Conservation (phyloP, 495 filamentous ascomycete genomes). For the Lepidopterella palustris region DNA sequence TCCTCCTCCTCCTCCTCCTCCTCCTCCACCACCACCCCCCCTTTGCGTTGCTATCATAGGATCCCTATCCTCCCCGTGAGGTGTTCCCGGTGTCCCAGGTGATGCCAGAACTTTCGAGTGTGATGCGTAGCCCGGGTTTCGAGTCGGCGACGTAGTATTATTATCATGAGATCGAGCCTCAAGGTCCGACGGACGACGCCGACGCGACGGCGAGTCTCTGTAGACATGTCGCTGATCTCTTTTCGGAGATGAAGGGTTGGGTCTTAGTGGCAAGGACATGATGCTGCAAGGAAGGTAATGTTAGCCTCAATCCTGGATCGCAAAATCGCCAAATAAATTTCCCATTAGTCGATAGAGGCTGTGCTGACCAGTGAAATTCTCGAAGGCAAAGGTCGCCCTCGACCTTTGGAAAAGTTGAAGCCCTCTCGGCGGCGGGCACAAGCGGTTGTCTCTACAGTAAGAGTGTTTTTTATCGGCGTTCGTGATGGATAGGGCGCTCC, state of each 20-base stretch:
- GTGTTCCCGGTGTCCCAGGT: slow-evolving; percentile 24
- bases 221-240: slow-evolving; percentile 42
- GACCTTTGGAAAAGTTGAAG: background rate
- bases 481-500: background rate
- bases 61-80: slow-evolving; percentile 28
- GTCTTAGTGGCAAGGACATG: slow-evolving; percentile 32
- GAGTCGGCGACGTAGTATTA: slow-evolving; percentile 34
- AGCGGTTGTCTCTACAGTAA: background rate
- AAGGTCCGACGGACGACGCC: slow-evolving; percentile 55
- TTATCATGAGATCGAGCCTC: slow-evolving; percentile 48
- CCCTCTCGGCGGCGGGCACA: background rate
- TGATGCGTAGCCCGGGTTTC: slow-evolving; percentile 9
- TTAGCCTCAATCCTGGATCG: slow-evolving; percentile 17
- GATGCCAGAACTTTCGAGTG: slow-evolving; percentile 25
- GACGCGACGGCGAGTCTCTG: slow-evolving; percentile 62
- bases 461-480: background rate
- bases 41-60: slow-evolving; percentile 23
- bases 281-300: slow-evolving; percentile 17
- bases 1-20: no score
- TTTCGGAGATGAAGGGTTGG: slow-evolving; percentile 22
- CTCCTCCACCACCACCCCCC: no score
- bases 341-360: no score
- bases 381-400: slow-evolving; percentile 32
- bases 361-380: slow-evolving; percentile 5
- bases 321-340: background rate